These are phyloP conservation scores for Borovskyia barvae DNA, from an alignment of 208 protist species.

Conservation along the genomic window DNA sequence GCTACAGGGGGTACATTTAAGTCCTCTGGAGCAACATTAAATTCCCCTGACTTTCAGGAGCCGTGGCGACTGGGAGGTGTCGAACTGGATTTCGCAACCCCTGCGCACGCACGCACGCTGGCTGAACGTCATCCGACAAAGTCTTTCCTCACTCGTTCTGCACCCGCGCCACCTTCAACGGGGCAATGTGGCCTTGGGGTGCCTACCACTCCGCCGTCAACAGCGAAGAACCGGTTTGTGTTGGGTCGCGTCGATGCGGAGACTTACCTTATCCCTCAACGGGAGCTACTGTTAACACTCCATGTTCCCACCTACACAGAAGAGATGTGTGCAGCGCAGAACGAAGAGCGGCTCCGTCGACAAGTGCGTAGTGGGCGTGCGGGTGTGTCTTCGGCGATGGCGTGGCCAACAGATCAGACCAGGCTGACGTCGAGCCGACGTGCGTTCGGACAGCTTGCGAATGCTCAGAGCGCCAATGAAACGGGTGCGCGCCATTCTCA, in stretches of 20 bases:
- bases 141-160: not conserved
- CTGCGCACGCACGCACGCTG: slow-evolving; percentile 47
- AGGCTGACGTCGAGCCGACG: slow-evolving; percentile 32
- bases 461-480: slow-evolving; percentile 28
- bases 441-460: slow-evolving; percentile 29
- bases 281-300: slow-evolving; percentile 67
- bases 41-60: slow-evolving; percentile 17
- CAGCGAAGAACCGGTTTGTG: slow-evolving; percentile 8
- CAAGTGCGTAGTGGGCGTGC: slow-evolving; percentile 40
- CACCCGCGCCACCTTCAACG: not conserved
- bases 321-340: slow-evolving; percentile 52
- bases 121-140: slow-evolving; percentile 25
- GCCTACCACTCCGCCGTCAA: too few relatives aligned
- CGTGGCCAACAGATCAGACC: slow-evolving; percentile 30
- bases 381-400: slow-evolving; percentile 9
- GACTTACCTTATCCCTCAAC: slow-evolving; percentile 74
- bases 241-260: slow-evolving; percentile 60
- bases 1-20: not conserved
- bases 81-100: slow-evolving; percentile 47
- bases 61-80: slow-evolving; percentile 62
- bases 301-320: slow-evolving; percentile 42
- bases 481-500: not conserved
- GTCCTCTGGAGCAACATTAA: not conserved
- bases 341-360: slow-evolving; percentile 41
- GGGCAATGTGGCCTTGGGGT: too few relatives aligned